A percentile compares a stretch with the other conserved stretches of the same genome.
phyloP scores from a whole-genome alignment of 106 monocot species.

The Dactylorhiza incarnata region DNA sequence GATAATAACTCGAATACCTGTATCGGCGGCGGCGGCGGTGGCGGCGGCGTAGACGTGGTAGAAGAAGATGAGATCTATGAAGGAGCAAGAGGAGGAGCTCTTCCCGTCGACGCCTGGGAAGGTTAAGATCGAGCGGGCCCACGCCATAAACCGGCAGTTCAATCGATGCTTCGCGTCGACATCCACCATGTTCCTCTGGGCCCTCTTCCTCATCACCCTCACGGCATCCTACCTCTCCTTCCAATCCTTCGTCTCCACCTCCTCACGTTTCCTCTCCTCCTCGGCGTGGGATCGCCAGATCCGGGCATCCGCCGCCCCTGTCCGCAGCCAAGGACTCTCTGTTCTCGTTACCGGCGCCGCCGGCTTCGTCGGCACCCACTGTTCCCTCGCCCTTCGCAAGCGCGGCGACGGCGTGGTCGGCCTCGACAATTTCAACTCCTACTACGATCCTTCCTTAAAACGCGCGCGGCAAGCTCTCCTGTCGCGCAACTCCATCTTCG shows the following conservation, averaged over 20 bases:
- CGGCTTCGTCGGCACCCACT: constrained; percentile 36
- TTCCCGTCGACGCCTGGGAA: constrained; percentile 47
- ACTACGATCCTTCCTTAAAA: constrained; percentile 36
- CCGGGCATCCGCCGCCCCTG: constrained; percentile 23
- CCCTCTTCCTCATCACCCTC: constrained; percentile 27
- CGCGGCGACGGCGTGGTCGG: constrained; percentile 42
- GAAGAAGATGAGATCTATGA: constrained; percentile 19
- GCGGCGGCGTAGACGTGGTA: constrained; percentile 6
- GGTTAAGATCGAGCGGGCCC: constrained; percentile 38
- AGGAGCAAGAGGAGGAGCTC: constrained; percentile 19
- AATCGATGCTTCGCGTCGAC: constrained; percentile 49
- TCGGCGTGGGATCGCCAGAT: constrained; percentile 34
- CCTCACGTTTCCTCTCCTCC: constrained; percentile 17
- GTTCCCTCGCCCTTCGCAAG: constrained; percentile 24
- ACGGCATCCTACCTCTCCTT: constrained; percentile 37
- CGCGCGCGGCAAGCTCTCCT: constrained; percentile 26
- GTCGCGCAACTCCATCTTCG: constrained; percentile 20
- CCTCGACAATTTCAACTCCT: constrained; percentile 38
- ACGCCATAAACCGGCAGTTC: constrained; percentile 32
- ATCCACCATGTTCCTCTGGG: constrained; percentile 41
- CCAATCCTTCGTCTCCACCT: constrained; percentile 24
- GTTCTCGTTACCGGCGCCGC: constrained; percentile 44
- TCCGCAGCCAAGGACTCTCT: constrained; percentile 13
- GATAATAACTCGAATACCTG: not conserved
- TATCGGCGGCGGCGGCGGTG: not conserved